These are phyloP conservation scores for Sorghum bicolor DNA, from an alignment of 176 grass and related monocot species.

Conservation along the genomic window DNA sequence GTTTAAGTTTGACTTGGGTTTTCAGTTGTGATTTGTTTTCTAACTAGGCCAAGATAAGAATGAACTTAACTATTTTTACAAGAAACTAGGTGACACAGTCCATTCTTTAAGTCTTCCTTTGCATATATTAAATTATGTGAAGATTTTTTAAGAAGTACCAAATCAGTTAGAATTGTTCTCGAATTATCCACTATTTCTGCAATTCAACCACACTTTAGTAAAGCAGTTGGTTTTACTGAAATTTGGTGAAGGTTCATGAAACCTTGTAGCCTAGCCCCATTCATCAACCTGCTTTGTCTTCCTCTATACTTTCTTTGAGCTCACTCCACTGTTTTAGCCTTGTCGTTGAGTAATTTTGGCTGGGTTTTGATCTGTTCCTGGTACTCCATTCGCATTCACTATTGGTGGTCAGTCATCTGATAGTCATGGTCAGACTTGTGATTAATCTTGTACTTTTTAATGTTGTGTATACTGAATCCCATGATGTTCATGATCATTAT, in stretches of 20 bases:
- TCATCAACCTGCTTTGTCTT: not conserved
- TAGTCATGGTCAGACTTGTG: not conserved
- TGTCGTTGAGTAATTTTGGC: not conserved
- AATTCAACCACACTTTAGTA: not conserved
- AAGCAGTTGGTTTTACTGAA: slow-evolving; percentile 8
- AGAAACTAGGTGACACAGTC: not conserved
- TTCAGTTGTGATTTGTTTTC: not conserved
- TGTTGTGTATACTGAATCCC: not conserved
- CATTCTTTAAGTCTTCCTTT: not conserved
- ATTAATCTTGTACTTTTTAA: not conserved
- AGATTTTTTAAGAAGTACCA: not conserved
- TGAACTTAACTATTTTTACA: not conserved
- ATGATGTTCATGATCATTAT: not conserved
- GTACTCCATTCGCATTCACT: not conserved
- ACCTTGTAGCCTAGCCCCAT: not conserved
- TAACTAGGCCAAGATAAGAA: slow-evolving; percentile 1
- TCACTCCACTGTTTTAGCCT: not conserved
- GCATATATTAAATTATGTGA: slow-evolving; percentile 5
- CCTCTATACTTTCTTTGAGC: slow-evolving; percentile 6
- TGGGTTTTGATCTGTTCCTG: not conserved
- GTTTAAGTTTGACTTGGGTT: not conserved
- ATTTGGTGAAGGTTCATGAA: not conserved
- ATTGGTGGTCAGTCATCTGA: slow-evolving; percentile 12
- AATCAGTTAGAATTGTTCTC: not conserved
- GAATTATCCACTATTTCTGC: not conserved